These are phyloP conservation scores for Petasospora fabianii DNA, from an alignment of 1,139 yeast genomes.

Conservation along the genomic window DNA sequence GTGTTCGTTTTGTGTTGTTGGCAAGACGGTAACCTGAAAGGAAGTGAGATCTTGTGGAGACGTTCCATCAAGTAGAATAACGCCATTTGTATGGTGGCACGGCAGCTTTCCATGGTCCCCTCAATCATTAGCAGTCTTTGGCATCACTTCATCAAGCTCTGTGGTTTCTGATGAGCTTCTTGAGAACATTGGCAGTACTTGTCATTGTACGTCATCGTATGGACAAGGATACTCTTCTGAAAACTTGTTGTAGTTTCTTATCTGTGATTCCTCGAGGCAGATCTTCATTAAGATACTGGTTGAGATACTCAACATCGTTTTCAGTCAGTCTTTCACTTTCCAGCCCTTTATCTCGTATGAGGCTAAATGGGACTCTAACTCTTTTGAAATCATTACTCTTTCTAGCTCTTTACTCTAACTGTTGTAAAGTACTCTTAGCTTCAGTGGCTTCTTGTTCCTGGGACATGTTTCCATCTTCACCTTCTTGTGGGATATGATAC, in stretches of 20 bases:
- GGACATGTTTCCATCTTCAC: slow-evolving; percentile 78
- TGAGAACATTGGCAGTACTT: slow-evolving; percentile 49
- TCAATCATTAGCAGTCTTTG: slow-evolving; percentile 53
- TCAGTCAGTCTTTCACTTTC: slow-evolving; percentile 27
- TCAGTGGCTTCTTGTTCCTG: slow-evolving; percentile 80
- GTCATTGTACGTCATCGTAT: slow-evolving; percentile 51
- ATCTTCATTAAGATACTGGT: slow-evolving; percentile 52
- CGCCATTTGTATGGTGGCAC: slow-evolving; percentile 94
- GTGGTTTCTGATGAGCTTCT: slow-evolving; percentile 44
- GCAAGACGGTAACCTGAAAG: slow-evolving; percentile 31
- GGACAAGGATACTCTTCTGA: slow-evolving; percentile 66
- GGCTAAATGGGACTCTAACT: slow-evolving; percentile 32
- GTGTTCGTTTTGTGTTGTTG: slow-evolving; percentile 45
- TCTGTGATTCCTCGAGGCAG: slow-evolving; percentile 46
- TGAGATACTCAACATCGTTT: slow-evolving; percentile 45
- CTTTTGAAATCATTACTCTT: slow-evolving; percentile 81
- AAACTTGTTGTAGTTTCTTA: slow-evolving; percentile 47
- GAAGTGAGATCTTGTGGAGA: slow-evolving; percentile 30
- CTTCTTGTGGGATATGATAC: slow-evolving; percentile 96
- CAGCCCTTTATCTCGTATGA: slow-evolving; percentile 27
- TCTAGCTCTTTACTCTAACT: slow-evolving; percentile 70
- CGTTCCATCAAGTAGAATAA: slow-evolving; percentile 75
- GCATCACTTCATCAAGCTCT: slow-evolving; percentile 61
- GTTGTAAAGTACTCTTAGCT: slow-evolving; percentile 75
- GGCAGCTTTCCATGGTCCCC: slow-evolving; percentile 85